Evolutionary conservation across 2,329 filamentous ascomycete species (phyloP).

Genomic region (Cercospora brassicicola): DNA sequence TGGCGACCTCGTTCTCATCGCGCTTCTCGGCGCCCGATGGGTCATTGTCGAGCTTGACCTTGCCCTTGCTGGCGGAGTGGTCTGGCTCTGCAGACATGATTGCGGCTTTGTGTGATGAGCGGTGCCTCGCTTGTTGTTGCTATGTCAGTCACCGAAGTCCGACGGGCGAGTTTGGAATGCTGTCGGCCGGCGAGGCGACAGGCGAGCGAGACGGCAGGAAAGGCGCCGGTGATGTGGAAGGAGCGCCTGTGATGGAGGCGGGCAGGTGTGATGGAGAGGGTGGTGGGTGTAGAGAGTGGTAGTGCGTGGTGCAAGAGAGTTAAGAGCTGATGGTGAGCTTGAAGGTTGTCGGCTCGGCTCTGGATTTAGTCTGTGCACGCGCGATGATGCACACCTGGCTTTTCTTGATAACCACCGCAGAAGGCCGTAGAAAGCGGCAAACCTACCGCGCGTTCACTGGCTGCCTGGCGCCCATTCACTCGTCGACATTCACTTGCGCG

Average conservation of each 20-base stretch:
- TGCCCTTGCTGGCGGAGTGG: constrained; percentile 46
- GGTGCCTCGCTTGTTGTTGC: constrained; percentile 21
- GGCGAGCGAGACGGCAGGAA: neutral
- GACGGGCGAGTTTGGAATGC: constrained; percentile 5
- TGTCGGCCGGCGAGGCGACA: constrained; percentile 1
- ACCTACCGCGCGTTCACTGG: constrained; percentile 2
- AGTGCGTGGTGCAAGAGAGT: neutral
- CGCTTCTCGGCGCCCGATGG: constrained; percentile 39
- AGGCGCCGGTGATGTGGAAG: constrained; percentile 6
- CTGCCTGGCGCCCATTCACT: neutral
- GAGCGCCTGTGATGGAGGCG: neutral
- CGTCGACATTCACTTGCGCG: constrained; percentile 2
- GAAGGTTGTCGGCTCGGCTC: constrained; percentile 8
- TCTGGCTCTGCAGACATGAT: constrained; percentile 54
- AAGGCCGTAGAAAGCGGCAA: constrained; percentile 5
- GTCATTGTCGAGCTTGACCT: constrained; percentile 48
- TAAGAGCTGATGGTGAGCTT: constrained; percentile 6
- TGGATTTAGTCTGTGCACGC: neutral
- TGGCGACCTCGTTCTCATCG: constrained; percentile 85
- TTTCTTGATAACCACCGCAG: constrained; percentile 7
- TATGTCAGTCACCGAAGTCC: constrained; percentile 12
- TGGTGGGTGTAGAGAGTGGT: constrained; percentile 7
- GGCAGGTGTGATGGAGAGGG: constrained; percentile 5
- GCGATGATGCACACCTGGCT: constrained; percentile 5
- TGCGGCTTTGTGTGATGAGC: constrained; percentile 6